Percentiles rank a stretch among this genome's conserved stretches.
Conservation (phyloP, 345 rosid genomes). For the Erucastrum elatum region DNA sequence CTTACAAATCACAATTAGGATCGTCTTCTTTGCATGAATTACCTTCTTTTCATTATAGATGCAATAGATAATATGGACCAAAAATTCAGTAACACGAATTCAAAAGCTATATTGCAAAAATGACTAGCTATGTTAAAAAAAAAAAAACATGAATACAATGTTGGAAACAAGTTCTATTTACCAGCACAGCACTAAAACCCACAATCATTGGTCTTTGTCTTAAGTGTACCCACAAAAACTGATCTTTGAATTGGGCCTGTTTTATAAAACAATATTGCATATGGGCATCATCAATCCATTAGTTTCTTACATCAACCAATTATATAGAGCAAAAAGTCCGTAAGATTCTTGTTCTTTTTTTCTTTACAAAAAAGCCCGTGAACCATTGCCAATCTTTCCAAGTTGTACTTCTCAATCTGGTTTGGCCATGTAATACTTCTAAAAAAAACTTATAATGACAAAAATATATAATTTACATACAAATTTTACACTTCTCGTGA, state of each 20-base stretch:
- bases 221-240: neutral
- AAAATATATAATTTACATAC: neutral
- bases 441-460: too few relatives aligned
- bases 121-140: too few relatives aligned
- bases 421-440: too few relatives aligned
- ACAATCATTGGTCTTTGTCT: neutral
- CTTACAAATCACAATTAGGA: neutral
- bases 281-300: neutral
- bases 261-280: neutral
- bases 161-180: neutral
- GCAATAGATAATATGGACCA: neutral
- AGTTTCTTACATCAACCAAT: neutral
- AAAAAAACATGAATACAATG: neutral
- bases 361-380: too few relatives aligned
- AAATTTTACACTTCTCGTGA: neutral
- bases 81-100: neutral
- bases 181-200: neutral
- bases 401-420: too few relatives aligned
- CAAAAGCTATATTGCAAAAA: neutral
- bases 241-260: constrained; percentile 2
- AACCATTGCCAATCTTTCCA: too few relatives aligned
- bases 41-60: neutral
- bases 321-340: too few relatives aligned
- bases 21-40: neutral
- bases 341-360: too few relatives aligned